Evolutionary conservation across 2,329 filamentous ascomycete species (phyloP).

Genomic region (Penicillium corylophilum): DNA sequence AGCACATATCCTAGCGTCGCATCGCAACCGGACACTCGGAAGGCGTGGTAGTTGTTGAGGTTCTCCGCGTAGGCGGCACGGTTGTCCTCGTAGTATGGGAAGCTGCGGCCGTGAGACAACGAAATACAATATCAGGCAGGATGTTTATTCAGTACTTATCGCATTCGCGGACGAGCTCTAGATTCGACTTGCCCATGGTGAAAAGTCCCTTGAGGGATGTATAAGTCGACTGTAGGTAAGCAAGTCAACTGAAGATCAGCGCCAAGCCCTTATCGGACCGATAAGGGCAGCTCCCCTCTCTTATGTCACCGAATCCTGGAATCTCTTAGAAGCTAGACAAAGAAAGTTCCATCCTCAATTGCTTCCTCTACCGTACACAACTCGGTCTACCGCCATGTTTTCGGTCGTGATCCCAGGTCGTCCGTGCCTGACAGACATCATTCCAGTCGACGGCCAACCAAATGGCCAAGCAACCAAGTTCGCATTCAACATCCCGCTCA

Average conservation of each 20-base stretch:
- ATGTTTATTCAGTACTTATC: constrained; percentile 45
- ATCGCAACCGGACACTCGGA: constrained; percentile 67
- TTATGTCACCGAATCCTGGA: constrained; percentile 23
- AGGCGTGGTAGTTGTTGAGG: constrained; percentile 57
- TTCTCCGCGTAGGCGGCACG: constrained; percentile 56
- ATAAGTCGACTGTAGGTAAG: not conserved
- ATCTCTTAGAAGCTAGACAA: constrained; percentile 4
- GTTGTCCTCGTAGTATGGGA: constrained; percentile 69
- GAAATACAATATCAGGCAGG: not conserved
- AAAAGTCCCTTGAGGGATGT: not conserved
- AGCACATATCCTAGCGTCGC: constrained; percentile 62
- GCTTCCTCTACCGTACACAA: not conserved
- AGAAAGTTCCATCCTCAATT: not conserved
- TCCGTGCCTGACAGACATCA: constrained; percentile 58
- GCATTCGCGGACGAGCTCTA: constrained; percentile 58
- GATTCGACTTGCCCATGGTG: constrained; percentile 46
- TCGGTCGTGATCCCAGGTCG: constrained; percentile 61
- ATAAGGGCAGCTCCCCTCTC: constrained; percentile 24
- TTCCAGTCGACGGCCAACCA: constrained; percentile 51
- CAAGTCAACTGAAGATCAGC: not conserved
- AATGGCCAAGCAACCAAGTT: constrained; percentile 61
- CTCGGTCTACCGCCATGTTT: constrained; percentile 49
- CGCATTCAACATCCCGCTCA: constrained; percentile 65
- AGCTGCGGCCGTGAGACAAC: constrained; percentile 52
- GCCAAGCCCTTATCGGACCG: constrained; percentile 26